These are phyloP conservation scores for Pichia norvegensis DNA, from an alignment of 1,139 yeast genomes.

Conservation along the genomic window DNA sequence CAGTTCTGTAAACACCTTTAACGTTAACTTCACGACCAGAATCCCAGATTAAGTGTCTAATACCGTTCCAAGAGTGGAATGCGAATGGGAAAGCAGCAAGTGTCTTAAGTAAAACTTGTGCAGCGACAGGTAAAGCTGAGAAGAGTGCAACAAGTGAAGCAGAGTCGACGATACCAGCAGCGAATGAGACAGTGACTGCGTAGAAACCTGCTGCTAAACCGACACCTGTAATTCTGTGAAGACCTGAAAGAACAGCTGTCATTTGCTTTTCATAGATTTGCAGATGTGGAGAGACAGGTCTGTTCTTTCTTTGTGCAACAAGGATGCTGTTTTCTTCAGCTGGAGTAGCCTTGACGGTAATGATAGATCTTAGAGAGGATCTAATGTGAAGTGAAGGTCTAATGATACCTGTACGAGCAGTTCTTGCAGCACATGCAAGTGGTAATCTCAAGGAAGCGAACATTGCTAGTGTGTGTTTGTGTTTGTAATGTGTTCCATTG, in stretches of 20 bases:
- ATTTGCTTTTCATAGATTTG: slow-evolving; percentile 84
- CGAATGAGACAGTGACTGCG: slow-evolving; percentile 68
- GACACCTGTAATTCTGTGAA: slow-evolving; percentile 87
- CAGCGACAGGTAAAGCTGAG: slow-evolving; percentile 51
- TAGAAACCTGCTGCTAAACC: slow-evolving; percentile 73
- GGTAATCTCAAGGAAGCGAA: slow-evolving; percentile 12
- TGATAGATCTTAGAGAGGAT: slow-evolving; percentile 24
- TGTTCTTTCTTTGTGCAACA: slow-evolving; percentile 71
- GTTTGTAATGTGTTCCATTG: not conserved
- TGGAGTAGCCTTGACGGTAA: slow-evolving; percentile 55
- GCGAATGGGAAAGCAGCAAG: slow-evolving; percentile 75
- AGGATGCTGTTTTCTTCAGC: slow-evolving; percentile 63
- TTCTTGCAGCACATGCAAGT: slow-evolving; percentile 4
- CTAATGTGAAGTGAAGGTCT: slow-evolving; percentile 27
- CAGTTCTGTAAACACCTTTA: slow-evolving; percentile 88
- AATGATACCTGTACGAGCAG: slow-evolving; percentile 12
- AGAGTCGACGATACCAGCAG: slow-evolving; percentile 61
- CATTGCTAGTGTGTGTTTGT: slow-evolving; percentile 1
- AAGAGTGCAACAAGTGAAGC: slow-evolving; percentile 50
- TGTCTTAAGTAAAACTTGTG: slow-evolving; percentile 60
- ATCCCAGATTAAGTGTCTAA: slow-evolving; percentile 94
- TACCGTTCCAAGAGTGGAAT: slow-evolving; percentile 77
- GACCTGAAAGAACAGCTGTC: slow-evolving; percentile 69
- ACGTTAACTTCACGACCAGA: slow-evolving; percentile 67
- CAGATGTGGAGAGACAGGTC: slow-evolving; percentile 91